Evolutionary conservation across 345 rosid genomes (phyloP).

Genomic region (Acer saccharum): DNA sequence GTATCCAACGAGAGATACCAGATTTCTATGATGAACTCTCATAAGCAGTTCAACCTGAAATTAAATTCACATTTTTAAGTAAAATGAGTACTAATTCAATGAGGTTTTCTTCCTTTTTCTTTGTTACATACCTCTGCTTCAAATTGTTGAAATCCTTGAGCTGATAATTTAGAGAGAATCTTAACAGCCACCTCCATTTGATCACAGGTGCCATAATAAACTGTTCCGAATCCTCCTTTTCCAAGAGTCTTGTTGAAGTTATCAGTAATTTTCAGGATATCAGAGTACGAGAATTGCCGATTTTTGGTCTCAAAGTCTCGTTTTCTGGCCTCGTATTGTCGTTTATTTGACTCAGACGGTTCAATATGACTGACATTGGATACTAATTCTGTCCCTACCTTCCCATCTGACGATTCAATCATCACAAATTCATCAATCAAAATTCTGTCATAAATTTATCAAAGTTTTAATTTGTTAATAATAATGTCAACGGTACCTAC

Average conservation of each 20-base stretch:
- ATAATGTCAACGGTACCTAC: slow-evolving; percentile 11
- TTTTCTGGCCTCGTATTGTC: neutral
- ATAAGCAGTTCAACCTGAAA: slow-evolving; percentile 29
- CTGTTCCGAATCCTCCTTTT: slow-evolving; percentile 39
- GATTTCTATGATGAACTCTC: slow-evolving; percentile 35
- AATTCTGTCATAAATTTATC: neutral
- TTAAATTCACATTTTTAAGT: neutral
- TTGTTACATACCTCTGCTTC: slow-evolving; percentile 25
- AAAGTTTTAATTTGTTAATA: neutral
- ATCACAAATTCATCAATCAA: neutral
- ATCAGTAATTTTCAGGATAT: slow-evolving; percentile 24
- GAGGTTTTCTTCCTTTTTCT: neutral
- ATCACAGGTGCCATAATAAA: slow-evolving; percentile 27
- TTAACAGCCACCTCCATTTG: slow-evolving; percentile 31
- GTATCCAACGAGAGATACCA: slow-evolving; percentile 35
- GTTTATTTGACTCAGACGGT: slow-evolving; percentile 22
- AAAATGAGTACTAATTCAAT: neutral
- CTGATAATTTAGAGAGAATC: slow-evolving; percentile 25
- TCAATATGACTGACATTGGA: neutral
- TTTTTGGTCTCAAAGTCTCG: neutral
- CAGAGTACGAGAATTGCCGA: slow-evolving; percentile 21
- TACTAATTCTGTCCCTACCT: neutral
- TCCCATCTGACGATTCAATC: neutral
- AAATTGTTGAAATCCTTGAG: slow-evolving; percentile 38
- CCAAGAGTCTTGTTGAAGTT: slow-evolving; percentile 20